Base-by-base conservation (phyloP, 1,139 yeast genomes). In the Yamadazyma atlantica region DNA sequence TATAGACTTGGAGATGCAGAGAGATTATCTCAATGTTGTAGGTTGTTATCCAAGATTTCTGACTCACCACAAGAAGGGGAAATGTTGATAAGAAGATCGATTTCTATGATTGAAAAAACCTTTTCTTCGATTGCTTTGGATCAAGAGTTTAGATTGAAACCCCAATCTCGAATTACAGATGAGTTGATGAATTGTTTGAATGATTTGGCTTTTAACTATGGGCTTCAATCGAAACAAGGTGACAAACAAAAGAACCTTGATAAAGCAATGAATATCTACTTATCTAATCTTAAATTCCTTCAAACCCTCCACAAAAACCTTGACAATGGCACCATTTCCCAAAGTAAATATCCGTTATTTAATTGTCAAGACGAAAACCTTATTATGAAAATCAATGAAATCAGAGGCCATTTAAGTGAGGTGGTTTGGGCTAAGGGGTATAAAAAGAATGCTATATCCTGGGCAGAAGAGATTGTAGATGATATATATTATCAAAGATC, bases 391-490 rank as follows among this genome's bases (percentile, higher is more conserved):
- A 55, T 57, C 15, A 65, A 66, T 33, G 72, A 66, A 34, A 53
- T 77, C 35, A 75, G 78, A 57, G 73, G 81, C 12, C 83, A 82
- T 54, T 63, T 84, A 14, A 71, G 85, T 40, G 90, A 84, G 56
- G 61, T 84, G 5, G 57, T 83, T 46, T 84, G 88, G 85, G 74
- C 73, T 5, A 66, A 74, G 42, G 80, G 81, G 1, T 60, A 66
- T 36, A 60, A 68, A 33, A 54, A 65, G 28, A 76, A 77, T 42
- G 85, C 89, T 1, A 64, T 82, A 26, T 68, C 78, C 13, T 80
- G 87, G 82, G 77, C 78, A 8, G 82, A 81, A 53, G 80, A 79
- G 37, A 74, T 69, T 2, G 54, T 71, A 4, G 70, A 67, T 33
- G 65, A 61, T 18, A 54, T 66, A 18, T 70, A 60, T 45, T 56